Evolutionary conservation across 2,329 filamentous ascomycete species (phyloP).

Genomic region (Venturia oleaginea): DNA sequence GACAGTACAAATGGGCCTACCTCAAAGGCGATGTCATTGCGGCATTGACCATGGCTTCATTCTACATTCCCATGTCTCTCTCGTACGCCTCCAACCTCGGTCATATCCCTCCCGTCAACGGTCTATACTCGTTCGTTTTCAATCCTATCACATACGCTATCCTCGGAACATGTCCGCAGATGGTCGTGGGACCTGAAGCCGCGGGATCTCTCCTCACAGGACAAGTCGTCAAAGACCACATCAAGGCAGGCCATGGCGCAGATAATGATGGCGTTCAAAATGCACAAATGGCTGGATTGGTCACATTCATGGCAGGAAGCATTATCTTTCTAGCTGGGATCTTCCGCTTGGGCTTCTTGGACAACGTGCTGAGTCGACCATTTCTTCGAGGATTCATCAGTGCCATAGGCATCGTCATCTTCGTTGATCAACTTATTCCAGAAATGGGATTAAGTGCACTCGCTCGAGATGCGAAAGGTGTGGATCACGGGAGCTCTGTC

Average conservation of each 20-base stretch:
- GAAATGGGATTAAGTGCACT: constrained; percentile 68
- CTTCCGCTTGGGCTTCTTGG: constrained; percentile 79
- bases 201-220: constrained; percentile 86
- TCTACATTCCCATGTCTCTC: constrained; percentile 95
- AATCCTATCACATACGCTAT: constrained; percentile 86
- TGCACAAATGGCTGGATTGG: constrained; percentile 76
- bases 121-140: constrained; percentile 88
- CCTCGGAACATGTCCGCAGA: constrained; percentile 81
- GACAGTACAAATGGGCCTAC: constrained; percentile 74
- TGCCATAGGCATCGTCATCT: constrained; percentile 91
- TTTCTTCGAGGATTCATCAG: constrained; percentile 95
- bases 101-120: constrained; percentile 87
- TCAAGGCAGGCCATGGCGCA: constrained; percentile 55
- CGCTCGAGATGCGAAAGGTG: constrained; percentile 52
- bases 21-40: constrained; percentile 79
- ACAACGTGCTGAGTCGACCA: constrained; percentile 86
- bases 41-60: constrained; percentile 91
- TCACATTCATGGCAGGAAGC: constrained; percentile 77
- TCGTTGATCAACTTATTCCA: constrained; percentile 87
- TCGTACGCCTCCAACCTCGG: constrained; percentile 88
- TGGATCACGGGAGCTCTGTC: constrained; percentile 75
- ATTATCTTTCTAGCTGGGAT: constrained; percentile 84
- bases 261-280: constrained; percentile 63
- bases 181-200: constrained; percentile 92
- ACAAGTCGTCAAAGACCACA: constrained; percentile 69